phyloP scores from a whole-genome alignment of 495 filamentous ascomycete species.

The Neurospora cerealis region DNA sequence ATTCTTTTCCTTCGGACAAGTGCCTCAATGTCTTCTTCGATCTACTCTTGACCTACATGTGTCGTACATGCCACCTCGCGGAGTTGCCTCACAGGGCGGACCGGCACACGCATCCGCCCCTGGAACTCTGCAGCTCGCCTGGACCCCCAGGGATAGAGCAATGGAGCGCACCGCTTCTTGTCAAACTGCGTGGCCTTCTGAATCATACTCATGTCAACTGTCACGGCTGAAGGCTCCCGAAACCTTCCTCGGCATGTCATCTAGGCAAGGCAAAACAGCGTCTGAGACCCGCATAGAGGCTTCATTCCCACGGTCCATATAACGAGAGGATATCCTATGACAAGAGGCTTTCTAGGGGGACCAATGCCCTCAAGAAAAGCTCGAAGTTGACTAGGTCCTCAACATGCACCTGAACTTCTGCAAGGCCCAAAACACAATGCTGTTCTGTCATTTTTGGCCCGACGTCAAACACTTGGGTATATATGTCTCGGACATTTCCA shows the following conservation, averaged over 20 bases:
- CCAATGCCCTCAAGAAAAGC: not conserved
- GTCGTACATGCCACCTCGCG: constrained; percentile 9
- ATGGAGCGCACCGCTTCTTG: not conserved
- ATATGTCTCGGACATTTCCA: not conserved
- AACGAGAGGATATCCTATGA: not conserved
- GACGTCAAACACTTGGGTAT: not conserved
- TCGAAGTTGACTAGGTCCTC: not conserved
- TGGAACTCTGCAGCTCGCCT: not conserved
- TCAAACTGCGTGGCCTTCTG: constrained; percentile 5
- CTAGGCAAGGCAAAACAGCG: constrained; percentile 9
- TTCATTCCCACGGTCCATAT: not conserved
- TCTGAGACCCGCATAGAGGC: constrained; percentile 11
- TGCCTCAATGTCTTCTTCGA: not conserved
- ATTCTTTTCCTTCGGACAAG: not conserved
- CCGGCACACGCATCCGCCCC: constrained; percentile 8
- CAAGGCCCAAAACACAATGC: not conserved
- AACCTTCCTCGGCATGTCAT: constrained; percentile 5
- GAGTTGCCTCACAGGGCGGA: constrained; percentile 3
- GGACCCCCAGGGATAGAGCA: not conserved
- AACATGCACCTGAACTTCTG: not conserved
- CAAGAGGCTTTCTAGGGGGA: not conserved
- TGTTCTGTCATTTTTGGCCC: not conserved
- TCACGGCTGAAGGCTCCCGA: constrained; percentile 8
- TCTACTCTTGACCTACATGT: constrained; percentile 17
- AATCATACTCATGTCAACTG: constrained; percentile 7